Base-by-base conservation (phyloP, 345 rosid species). In the Mallotus nudiflorus region DNA sequence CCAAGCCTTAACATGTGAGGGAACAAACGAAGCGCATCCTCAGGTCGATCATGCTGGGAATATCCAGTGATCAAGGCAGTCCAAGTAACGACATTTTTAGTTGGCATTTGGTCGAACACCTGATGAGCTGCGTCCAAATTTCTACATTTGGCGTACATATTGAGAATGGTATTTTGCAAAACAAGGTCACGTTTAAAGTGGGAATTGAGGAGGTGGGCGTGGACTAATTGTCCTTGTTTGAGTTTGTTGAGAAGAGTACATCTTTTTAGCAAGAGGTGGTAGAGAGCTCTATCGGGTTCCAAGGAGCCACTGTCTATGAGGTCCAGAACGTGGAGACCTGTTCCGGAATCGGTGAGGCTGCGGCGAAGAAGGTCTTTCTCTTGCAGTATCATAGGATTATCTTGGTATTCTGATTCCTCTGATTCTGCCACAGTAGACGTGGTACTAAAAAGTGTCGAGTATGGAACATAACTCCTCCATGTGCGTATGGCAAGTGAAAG, bases 41-140 rank as follows among this genome's bases (percentile, higher is more conserved):
- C 62, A 22, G 89, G 73, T 40, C 52, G 78, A 42, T 51, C 76
- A 64, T 73, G 73, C 67, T 89, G 91, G 12, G 91, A 83, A 65
- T 78, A 89, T 58, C 88, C 94, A 16, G 84, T 76, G 40, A 88
- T 86, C 80, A 89, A 70, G 3, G 82, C 80, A 19, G 89, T 89
- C 94, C 91, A 89, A 48, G 85, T 71, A 22, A 85, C 86, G 31
- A 83, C 75, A 62, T 85, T 88, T 59, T 59, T 83, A 0, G 59
- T 62, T 35, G 77, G 74, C 88, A 89, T 86, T 81, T 78, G 74
- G 12, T 85, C 91, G 51, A 86, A 85, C 81, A 86, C 31, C 12
- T 75, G 71, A 14, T 82, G 82, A 18, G 89, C 93, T 6, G 81
- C 82, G 0, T 53, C 84, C 66, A 86, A 53, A 71, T 77, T 65